phyloP scores from a whole-genome alignment of 2,329 filamentous ascomycete genomes.

The Fusarium setosum region DNA sequence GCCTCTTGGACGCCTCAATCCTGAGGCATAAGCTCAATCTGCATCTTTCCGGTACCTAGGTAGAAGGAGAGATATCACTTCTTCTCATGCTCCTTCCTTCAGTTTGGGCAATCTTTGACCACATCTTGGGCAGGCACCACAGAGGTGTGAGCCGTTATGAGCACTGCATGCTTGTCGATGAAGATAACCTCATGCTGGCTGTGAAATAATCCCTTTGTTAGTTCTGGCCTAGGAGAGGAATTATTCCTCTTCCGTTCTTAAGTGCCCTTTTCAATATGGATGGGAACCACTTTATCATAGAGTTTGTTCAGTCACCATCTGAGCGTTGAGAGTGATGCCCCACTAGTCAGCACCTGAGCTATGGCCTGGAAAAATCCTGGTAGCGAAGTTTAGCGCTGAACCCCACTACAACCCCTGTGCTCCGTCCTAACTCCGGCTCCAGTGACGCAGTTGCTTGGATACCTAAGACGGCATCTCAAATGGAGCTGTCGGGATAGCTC shows the following conservation, averaged over 20 bases:
- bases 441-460: conserved; percentile 38
- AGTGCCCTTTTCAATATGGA: too few relatives aligned
- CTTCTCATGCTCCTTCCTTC: not conserved
- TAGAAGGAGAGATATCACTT: not conserved
- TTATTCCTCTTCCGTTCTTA: too few relatives aligned
- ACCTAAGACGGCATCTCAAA: conserved; percentile 12
- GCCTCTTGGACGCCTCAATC: not conserved
- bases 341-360: conserved; percentile 11
- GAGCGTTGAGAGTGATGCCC: conserved; percentile 3
- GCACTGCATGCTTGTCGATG: too few relatives aligned
- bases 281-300: too few relatives aligned
- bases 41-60: not conserved
- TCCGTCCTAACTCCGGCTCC: conserved; percentile 43
- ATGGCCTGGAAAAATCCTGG: conserved; percentile 1
- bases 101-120: too few relatives aligned
- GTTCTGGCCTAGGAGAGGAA: too few relatives aligned
- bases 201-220: too few relatives aligned
- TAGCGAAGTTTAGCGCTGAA: conserved; percentile 15
- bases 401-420: conserved; percentile 36
- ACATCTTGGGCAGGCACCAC: not conserved
- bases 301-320: too few relatives aligned
- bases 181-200: too few relatives aligned
- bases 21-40: not conserved
- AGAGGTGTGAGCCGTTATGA: too few relatives aligned
- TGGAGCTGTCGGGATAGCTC: conserved; percentile 44